phyloP scores from a whole-genome alignment of 192 early-diverging fungal species.

The Helicostylum pulchrum region DNA sequence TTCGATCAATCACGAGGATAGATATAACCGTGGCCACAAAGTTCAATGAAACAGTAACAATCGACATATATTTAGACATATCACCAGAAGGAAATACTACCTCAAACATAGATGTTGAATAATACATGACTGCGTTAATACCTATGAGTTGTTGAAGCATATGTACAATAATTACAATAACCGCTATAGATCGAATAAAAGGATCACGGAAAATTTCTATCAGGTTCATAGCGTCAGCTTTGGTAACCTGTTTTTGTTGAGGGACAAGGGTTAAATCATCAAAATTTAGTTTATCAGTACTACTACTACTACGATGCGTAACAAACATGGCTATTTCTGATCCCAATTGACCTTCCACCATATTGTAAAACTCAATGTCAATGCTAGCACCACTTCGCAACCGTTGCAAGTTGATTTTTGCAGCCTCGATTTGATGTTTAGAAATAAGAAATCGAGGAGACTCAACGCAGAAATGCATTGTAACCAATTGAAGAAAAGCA shows the following conservation, averaged over 20 bases:
- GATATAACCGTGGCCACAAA: conserved; percentile 59
- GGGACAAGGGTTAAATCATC: conserved; percentile 16
- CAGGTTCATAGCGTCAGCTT: conserved; percentile 42
- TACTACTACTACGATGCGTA: not conserved
- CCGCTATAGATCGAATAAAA: conserved; percentile 57
- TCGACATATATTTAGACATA: conserved; percentile 58
- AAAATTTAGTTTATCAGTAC: not conserved
- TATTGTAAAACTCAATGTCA: conserved; percentile 61
- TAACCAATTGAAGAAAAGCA: conserved; percentile 49
- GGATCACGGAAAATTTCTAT: conserved; percentile 51
- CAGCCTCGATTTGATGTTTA: conserved; percentile 60
- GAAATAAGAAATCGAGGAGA: conserved; percentile 71
- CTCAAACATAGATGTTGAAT: conserved; percentile 77
- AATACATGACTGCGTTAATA: conserved; percentile 84
- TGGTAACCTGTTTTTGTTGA: not conserved
- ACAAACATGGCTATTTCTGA: conserved; percentile 4
- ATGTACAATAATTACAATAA: conserved; percentile 65
- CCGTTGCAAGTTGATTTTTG: conserved; percentile 45
- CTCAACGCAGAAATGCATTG: conserved; percentile 75
- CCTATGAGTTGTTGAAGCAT: conserved; percentile 80
- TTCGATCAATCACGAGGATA: conserved; percentile 54
- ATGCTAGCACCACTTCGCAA: conserved; percentile 57
- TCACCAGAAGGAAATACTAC: conserved; percentile 49
- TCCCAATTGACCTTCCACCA: conserved; percentile 50
- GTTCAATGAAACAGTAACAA: conserved; percentile 56